Evolutionary conservation across 225 moss, liverwort and hornwort species (phyloP).

Genomic region (Straminergon stramineum): DNA sequence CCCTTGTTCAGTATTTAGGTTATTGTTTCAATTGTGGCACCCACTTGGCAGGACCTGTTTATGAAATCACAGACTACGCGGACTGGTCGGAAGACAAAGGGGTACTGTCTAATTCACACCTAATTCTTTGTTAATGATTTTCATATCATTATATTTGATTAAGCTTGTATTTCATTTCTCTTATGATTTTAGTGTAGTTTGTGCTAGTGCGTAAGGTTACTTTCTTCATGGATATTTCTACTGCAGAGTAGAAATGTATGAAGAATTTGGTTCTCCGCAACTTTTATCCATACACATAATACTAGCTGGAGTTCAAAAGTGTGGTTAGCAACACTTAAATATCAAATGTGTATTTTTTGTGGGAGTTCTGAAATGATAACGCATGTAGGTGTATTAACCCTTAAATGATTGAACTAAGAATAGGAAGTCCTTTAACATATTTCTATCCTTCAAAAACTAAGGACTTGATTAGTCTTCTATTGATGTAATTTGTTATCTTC

Average conservation of each 20-base stretch:
- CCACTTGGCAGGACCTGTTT: conserved; percentile 93
- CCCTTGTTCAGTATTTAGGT: conserved; percentile 57
- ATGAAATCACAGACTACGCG: conserved; percentile 63
- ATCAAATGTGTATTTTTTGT: neutral
- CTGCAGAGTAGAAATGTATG: neutral
- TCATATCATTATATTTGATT: neutral
- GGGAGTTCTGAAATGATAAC: neutral
- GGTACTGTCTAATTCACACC: conserved; percentile 11
- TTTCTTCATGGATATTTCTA: neutral
- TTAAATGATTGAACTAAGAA: neutral
- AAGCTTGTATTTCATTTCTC: neutral
- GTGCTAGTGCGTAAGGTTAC: neutral
- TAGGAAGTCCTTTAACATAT: neutral
- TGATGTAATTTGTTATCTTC: neutral
- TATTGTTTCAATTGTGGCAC: conserved; percentile 87
- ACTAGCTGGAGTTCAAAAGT: neutral
- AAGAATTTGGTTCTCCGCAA: neutral
- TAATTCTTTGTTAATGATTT: neutral
- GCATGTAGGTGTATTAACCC: neutral
- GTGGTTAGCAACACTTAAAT: neutral
- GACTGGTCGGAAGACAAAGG: conserved; percentile 78
- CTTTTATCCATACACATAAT: neutral
- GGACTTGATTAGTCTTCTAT: neutral
- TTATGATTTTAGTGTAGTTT: neutral
- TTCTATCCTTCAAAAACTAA: neutral